Evolutionary conservation across 768 basidiomycete genomes (phyloP), one percentile per base, ranked within the genome.

Genomic region (Galerina sulciceps): DNA sequence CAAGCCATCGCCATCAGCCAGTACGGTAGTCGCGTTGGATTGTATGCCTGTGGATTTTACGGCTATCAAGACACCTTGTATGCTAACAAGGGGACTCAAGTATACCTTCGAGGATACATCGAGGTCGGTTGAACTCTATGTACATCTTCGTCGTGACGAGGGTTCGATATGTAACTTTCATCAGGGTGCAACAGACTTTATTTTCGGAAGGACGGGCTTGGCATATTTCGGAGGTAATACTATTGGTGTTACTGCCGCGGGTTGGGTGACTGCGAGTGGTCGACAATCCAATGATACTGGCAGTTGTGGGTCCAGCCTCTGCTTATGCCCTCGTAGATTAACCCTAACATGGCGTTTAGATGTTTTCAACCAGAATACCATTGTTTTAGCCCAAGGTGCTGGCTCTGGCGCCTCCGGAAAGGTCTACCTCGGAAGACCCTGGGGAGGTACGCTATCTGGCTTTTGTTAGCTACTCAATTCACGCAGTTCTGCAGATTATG

Each of bases 1-100:
- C 81, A 82, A 59, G 82, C 81, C 0, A 76, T 81, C 35, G 81
- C 80, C 1, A 64, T 82, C 48, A 80, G 78, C 62, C 78, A 81
- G 48, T 80, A 81, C 55, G 81, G 81, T 4, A 76, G 65, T 42
- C 70, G 73, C 17, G 76, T 75, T 1, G 79, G 80, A 1, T 60
- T 80, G 22, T 80, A 81, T 47, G 79, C 73, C 3, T 80, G 79
- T 59, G 74, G 70, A 6, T 76, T 80, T 58, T 73, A 73, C 51
- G 80, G 80, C 3, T 77, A 75, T 56, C 78, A 83, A 61, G 82
- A 82, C 53, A 82, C 80, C 0, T 52, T 82, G 34, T 75, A 73
- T 31, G 76, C 80, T 17, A 78, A 81, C 45, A 57, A 71, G 45
- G 82, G 82, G 1, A 76, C 76, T 6, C 82, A 83, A 55, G 80